These are phyloP conservation scores for Maudiozyma pseudohumilis DNA, from an alignment of 805 yeast species.

Conservation along the genomic window DNA sequence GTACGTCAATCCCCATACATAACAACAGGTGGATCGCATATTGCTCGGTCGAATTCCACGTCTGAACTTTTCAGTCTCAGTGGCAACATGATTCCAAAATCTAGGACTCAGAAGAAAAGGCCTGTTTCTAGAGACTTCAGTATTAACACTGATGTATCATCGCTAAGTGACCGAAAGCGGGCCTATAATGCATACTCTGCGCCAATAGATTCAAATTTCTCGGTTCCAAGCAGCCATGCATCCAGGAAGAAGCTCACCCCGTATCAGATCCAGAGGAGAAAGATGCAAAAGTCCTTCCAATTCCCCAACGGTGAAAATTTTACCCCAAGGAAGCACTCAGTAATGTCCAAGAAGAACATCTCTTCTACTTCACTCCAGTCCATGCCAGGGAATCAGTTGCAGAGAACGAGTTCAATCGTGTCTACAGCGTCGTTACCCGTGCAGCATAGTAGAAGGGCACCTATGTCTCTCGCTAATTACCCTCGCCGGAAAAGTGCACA, in stretches of 20 bases:
- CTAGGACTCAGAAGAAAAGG: not conserved
- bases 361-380: not conserved
- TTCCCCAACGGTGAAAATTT: slow-evolving; percentile 29
- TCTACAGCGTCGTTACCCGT: too few species aligned
- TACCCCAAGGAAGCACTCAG: slow-evolving; percentile 16
- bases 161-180: too few species aligned
- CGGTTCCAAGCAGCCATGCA: slow-evolving; percentile 1
- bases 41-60: slow-evolving; percentile 7
- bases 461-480: too few species aligned
- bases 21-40: too few species aligned
- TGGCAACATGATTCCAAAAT: not conserved
- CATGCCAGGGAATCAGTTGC: not conserved
- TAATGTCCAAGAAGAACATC: not conserved
- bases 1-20: too few species aligned
- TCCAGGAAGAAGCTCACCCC: slow-evolving; percentile 14
- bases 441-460: too few species aligned
- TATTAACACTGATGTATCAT: too few species aligned
- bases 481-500: too few species aligned
- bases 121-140: not conserved
- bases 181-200: too few species aligned
- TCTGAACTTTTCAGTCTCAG: slow-evolving; percentile 4
- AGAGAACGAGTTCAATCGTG: not conserved
- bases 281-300: slow-evolving; percentile 22
- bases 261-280: slow-evolving; percentile 23
- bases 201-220: not conserved